Evolutionary conservation across 225 moss, liverwort and hornwort species (phyloP).

Genomic region (Ulota crispa): DNA sequence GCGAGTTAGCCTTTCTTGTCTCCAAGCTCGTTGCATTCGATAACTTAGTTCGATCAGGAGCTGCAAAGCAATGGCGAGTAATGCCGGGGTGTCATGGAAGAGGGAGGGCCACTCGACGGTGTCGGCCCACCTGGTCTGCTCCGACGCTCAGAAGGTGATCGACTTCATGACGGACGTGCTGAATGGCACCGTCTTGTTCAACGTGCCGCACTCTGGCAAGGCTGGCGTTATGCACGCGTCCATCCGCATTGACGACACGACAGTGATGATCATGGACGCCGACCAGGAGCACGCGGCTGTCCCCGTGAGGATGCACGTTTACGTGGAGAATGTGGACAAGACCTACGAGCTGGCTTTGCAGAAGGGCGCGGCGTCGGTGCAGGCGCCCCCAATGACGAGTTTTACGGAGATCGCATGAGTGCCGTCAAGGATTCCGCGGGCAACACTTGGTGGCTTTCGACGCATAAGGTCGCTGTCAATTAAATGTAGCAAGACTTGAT

Average conservation of each 20-base stretch:
- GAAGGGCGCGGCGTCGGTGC: constrained; percentile 27
- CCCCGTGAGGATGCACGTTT: constrained; percentile 31
- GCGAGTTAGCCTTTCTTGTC: too few relatives aligned
- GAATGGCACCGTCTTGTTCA: background rate
- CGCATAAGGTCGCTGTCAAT: constrained; percentile 24
- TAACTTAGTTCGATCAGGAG: too few relatives aligned
- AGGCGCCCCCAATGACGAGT: constrained; percentile 36
- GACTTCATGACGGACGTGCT: constrained; percentile 34
- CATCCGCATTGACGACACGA: constrained; percentile 24
- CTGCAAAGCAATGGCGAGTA: too few relatives aligned
- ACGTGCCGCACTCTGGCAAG: constrained; percentile 3
- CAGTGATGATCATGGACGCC: constrained; percentile 30
- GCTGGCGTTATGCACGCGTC: constrained; percentile 21
- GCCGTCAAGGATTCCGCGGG: constrained; percentile 35
- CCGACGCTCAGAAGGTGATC: constrained; percentile 43
- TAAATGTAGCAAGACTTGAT: background rate
- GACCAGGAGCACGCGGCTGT: background rate
- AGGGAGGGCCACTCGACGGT: constrained; percentile 17
- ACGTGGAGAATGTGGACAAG: constrained; percentile 45
- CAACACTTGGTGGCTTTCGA: constrained; percentile 33
- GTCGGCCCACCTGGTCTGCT: constrained; percentile 9
- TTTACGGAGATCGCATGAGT: constrained; percentile 28
- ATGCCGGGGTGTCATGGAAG: background rate
- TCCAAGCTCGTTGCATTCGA: too few relatives aligned
- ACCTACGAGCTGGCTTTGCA: constrained; percentile 36